Percentiles rank a stretch among this genome's conserved stretches.
phyloP scores from a whole-genome alignment of 1,139 yeast species.

The Saccharomycopsis phalli region DNA sequence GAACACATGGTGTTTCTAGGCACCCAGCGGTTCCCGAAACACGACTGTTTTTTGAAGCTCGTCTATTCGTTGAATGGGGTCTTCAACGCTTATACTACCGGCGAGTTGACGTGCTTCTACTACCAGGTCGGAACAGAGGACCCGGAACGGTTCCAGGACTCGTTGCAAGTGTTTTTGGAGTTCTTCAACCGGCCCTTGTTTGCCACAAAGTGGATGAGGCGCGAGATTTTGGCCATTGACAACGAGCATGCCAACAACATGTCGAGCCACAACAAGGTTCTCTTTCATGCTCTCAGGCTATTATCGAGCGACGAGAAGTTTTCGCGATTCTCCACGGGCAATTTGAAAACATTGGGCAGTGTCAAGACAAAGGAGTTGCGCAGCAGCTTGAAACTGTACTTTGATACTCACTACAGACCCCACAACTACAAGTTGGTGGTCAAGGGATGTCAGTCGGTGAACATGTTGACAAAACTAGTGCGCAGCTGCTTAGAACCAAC shows the following conservation, averaged over 20 bases:
- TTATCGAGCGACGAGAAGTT: conserved; percentile 47
- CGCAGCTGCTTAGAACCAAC: neutral
- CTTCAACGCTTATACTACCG: conserved; percentile 59
- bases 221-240: conserved; percentile 51
- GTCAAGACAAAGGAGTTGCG: conserved; percentile 32
- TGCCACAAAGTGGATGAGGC: conserved; percentile 31
- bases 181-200: conserved; percentile 45
- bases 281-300: conserved; percentile 51
- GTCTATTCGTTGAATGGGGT: conserved; percentile 39
- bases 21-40: conserved; percentile 43
- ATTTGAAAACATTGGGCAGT: conserved; percentile 47
- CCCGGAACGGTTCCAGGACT: conserved; percentile 22
- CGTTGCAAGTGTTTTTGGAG: conserved; percentile 43
- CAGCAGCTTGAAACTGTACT: conserved; percentile 42
- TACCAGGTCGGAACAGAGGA: conserved; percentile 39
- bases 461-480: conserved; percentile 39
- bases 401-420: conserved; percentile 42
- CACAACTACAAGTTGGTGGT: conserved; percentile 51
- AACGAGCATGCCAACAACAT: conserved; percentile 54
- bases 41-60: conserved; percentile 36
- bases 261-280: conserved; percentile 34
- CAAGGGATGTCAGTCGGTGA: conserved; percentile 56
- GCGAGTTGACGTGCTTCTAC: conserved; percentile 51
- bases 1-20: conserved; percentile 62
- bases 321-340: conserved; percentile 68